Base-by-base conservation (phyloP, 1,284 basidiomycete species). In the Mycosarcoma maydis region DNA sequence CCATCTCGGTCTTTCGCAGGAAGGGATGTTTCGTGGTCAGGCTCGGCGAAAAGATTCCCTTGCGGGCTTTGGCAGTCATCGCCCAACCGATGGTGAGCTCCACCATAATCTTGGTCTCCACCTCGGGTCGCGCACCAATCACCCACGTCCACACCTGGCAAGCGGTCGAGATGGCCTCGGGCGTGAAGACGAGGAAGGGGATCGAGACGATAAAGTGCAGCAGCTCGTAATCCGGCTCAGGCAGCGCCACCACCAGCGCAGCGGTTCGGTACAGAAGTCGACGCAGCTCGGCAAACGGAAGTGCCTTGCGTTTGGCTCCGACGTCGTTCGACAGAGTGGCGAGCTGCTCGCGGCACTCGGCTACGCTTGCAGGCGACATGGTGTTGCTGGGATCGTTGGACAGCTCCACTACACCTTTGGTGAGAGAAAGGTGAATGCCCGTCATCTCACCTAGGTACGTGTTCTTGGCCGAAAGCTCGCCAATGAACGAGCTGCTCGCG, bases 131-230 rank as follows among this genome's bases (percentile, higher is more conserved):
- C 78, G 94, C 91, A 16, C 92, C 89, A 44, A 98, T 91, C 0
- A 98, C 86, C 95, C 94, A 98, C 3, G 91, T 92, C 96, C 96
- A 98, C 5, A 92, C 90, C 80, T 97, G 93, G 45, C 94, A 90
- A 0, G 92, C 94, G 1, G 91, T 88, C 9, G 90, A 87, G 57
- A 98, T 88, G 0, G 94, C 88, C 5, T 90, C 86, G 1, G 94
- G 92, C 0, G 92, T 93, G 72, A 94, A 93, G 4, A 92, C 89
- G 52, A 90, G 90, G 75, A 98, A 91, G 0, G 96, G 96, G 16
- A 98, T 83, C 23, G 87, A 87, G 8, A 98, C 94, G 23, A 98
- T 85, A 79, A 91, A 90, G 81, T 94, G 90, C 4, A 98, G 84
- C 9, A 98, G 85, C 33, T 92, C 91, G 76, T 90, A 87, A 68